Conservation (phyloP, 805 yeast genomes). For the Starmerella cellae region DNA sequence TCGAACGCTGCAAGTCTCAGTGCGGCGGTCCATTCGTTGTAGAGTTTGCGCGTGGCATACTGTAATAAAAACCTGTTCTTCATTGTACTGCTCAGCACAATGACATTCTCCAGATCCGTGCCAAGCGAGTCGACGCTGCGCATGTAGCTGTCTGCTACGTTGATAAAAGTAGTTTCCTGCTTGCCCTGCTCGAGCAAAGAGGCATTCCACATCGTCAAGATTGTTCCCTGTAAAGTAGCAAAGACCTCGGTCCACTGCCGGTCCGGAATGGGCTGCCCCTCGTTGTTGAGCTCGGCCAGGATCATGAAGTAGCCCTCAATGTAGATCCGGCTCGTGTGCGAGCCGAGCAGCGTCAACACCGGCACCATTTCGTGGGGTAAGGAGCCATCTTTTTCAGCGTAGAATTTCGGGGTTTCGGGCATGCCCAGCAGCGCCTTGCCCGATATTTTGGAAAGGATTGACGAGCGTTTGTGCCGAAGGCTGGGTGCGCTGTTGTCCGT, state of each 20-base stretch:
- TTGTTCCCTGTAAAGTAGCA: constrained; percentile 82
- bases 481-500: too few species aligned
- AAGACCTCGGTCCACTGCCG: constrained; percentile 87
- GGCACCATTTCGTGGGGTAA: constrained; percentile 59
- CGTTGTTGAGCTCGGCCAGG: constrained; percentile 39
- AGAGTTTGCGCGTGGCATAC: constrained; percentile 50
- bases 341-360: constrained; percentile 51
- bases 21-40: constrained; percentile 69
- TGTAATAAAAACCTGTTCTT: constrained; percentile 79
- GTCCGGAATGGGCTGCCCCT: constrained; percentile 67
- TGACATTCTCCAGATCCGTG: constrained; percentile 59
- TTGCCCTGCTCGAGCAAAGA: constrained; percentile 39
- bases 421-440: constrained; percentile 1
- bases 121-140: constrained; percentile 54
- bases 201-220: constrained; percentile 79
- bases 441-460: neutral
- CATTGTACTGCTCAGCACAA: constrained; percentile 83
- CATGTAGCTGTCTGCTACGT: constrained; percentile 79
- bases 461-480: neutral
- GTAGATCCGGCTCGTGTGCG: constrained; percentile 58
- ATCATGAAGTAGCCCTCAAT: constrained; percentile 39
- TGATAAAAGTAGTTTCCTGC: constrained; percentile 73
- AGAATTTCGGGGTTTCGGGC: neutral
- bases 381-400: constrained; percentile 16
- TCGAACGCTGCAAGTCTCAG: constrained; percentile 71